These are phyloP conservation scores for Acanthamoeba sp. DNA, from an alignment of 208 protist species.

Conservation along the genomic window DNA sequence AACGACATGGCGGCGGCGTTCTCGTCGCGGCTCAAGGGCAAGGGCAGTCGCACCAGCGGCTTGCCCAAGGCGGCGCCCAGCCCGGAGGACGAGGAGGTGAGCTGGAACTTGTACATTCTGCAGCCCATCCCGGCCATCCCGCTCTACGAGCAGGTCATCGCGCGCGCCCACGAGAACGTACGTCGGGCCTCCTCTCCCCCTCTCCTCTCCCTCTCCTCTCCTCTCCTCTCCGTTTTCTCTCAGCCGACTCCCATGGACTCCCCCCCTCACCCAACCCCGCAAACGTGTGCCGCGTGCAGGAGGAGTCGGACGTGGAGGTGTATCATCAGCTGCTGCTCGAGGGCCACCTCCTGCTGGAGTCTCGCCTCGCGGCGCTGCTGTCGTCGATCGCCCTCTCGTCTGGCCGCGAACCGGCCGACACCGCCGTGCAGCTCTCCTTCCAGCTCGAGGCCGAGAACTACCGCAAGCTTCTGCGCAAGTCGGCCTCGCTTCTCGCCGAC, in stretches of 20 bases:
- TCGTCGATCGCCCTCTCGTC: not conserved
- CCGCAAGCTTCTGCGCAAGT: slow-evolving; percentile 48
- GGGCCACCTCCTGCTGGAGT: slow-evolving; percentile 17
- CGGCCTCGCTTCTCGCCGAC: slow-evolving; percentile 32
- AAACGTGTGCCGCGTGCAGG: not conserved
- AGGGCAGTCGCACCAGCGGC: not conserved
- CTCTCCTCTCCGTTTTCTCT: too few relatives aligned
- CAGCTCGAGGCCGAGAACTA: slow-evolving; percentile 49
- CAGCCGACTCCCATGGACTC: too few relatives aligned
- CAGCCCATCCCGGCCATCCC: slow-evolving; percentile 31
- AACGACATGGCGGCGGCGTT: not conserved
- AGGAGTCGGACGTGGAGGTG: slow-evolving; percentile 47
- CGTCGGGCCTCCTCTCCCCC: too few relatives aligned
- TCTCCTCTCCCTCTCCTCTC: too few relatives aligned
- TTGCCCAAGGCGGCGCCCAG: not conserved
- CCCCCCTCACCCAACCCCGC: too few relatives aligned
- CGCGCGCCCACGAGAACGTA: slow-evolving; percentile 34
- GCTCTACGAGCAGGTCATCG: slow-evolving; percentile 46
- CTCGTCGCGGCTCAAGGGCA: not conserved
- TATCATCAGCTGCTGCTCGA: slow-evolving; percentile 61
- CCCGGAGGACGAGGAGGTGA: slow-evolving; percentile 5
- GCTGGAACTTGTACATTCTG: slow-evolving; percentile 52
- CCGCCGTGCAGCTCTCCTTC: not conserved
- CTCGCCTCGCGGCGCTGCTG: slow-evolving; percentile 5
- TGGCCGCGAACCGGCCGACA: not conserved